Base-by-base conservation (phyloP, 1,139 yeast genomes). In the Kurtzmaniella quercitrusa region DNA sequence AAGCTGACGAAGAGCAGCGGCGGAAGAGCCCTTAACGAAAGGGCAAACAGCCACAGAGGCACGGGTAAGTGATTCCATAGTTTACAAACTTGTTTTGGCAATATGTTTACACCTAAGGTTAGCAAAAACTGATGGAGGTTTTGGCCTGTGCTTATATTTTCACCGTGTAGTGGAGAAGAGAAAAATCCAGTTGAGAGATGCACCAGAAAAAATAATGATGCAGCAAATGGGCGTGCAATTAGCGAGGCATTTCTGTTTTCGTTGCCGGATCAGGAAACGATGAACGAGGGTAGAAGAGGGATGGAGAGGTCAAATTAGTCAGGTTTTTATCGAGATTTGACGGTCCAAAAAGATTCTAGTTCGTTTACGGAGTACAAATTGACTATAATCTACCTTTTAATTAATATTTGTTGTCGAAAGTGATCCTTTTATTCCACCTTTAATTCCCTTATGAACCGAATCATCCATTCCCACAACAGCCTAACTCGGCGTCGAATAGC, bases 41-140 rank as follows among this genome's bases (percentile, higher is more conserved):
- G 97, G 97, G 62, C 98, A 91, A 46, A 85, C 80, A 54, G 74
- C 77, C 72, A 84, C 76, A 25, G 96, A 87, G 52, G 84, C 85
- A 55, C 84, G 83, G 39, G 91, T 81, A 46, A 88, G 66, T 18
- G 89, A 68, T 62, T 90, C 97, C 97, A 90, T 90, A 15, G n/a
- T 55, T 36, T 25, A n/a, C 6, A 34, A 17, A 23, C n/a, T n/a
- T 21, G 23, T 21, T 21, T 21, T 8, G 23, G 23, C 23, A 8
- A 21, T 4, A 21, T 21, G 8, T 21, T 8, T 4, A 8, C 23
- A 21, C 23, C 4, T 5, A 8, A 21, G 23, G 23, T 21, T 21
- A 8, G 7, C 8, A 21, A 21, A 21, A 21, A n/a, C n/a, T n/a
- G n/a, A 3, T 11, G 31, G 31, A n/a, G 31, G 5, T 10, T n/a